A percentile compares a stretch with the other conserved stretches of the same genome.
phyloP scores from a whole-genome alignment of 2,329 filamentous ascomycete species.

The Alternaria solani region DNA sequence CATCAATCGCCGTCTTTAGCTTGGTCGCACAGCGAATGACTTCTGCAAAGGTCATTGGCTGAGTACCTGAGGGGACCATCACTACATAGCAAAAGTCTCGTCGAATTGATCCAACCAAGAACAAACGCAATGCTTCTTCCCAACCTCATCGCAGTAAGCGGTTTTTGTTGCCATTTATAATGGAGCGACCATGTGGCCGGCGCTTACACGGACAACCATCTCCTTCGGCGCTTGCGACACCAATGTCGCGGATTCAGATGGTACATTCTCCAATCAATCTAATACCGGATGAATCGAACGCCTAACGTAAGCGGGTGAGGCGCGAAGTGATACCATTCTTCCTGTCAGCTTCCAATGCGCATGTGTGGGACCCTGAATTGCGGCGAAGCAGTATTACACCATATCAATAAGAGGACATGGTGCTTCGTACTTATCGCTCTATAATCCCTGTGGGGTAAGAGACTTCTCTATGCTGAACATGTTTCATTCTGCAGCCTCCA shows the following conservation, averaged over 20 bases:
- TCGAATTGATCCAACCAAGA: neutral
- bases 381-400: neutral
- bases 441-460: neutral
- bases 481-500: neutral
- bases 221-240: neutral
- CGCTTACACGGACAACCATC: neutral
- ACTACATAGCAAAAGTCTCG: neutral
- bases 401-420: neutral
- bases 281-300: neutral
- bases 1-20: conserved; percentile 93
- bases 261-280: neutral
- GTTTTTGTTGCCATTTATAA: neutral
- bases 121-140: neutral
- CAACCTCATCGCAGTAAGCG: neutral
- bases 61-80: neutral
- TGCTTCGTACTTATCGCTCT: neutral
- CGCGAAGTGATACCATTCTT: neutral
- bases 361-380: neutral
- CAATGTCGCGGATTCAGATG: neutral
- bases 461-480: neutral
- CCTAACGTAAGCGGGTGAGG: neutral
- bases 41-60: conserved; percentile 26
- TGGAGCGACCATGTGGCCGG: neutral
- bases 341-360: neutral
- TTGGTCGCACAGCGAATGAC: conserved; percentile 87